phyloP scores from a whole-genome alignment of 495 filamentous ascomycete genomes.

The Ascobolus immersus region DNA sequence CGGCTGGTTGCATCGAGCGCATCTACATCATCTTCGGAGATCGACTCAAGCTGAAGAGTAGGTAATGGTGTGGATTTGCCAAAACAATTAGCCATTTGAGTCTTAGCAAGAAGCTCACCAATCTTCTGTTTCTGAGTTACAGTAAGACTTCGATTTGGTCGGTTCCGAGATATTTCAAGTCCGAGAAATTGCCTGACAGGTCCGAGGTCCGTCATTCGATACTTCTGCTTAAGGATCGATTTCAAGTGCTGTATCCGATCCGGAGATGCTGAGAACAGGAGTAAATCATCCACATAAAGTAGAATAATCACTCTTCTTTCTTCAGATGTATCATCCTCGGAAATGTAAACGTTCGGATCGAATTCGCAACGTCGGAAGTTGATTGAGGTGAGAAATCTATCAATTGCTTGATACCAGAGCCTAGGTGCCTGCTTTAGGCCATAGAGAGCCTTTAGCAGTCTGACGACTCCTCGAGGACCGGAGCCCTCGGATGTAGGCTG shows the following conservation, averaged over 20 bases:
- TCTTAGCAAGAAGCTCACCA: background rate
- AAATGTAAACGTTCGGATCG: background rate
- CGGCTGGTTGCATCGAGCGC: too few relatives aligned
- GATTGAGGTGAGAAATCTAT: background rate
- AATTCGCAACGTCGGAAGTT: background rate
- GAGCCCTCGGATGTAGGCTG: constrained; percentile 2
- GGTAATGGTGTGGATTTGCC: background rate
- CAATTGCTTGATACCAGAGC: background rate
- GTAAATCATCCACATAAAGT: constrained; percentile 1
- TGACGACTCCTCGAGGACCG: background rate
- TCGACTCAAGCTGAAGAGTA: background rate
- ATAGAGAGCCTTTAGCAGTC: background rate
- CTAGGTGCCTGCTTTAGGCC: background rate
- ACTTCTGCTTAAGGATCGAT: background rate
- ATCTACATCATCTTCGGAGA: too few relatives aligned
- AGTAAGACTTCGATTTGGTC: background rate
- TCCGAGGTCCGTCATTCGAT: constrained; percentile 6
- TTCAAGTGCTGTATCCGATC: background rate
- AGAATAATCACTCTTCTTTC: background rate
- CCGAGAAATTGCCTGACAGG: constrained; percentile 2
- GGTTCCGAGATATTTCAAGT: constrained; percentile 3
- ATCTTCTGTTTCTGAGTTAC: background rate
- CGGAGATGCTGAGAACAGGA: background rate
- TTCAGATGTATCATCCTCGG: background rate
- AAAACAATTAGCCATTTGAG: background rate